phyloP scores from a whole-genome alignment of 805 yeast species.

The Kluyveromyces aestuarii region DNA sequence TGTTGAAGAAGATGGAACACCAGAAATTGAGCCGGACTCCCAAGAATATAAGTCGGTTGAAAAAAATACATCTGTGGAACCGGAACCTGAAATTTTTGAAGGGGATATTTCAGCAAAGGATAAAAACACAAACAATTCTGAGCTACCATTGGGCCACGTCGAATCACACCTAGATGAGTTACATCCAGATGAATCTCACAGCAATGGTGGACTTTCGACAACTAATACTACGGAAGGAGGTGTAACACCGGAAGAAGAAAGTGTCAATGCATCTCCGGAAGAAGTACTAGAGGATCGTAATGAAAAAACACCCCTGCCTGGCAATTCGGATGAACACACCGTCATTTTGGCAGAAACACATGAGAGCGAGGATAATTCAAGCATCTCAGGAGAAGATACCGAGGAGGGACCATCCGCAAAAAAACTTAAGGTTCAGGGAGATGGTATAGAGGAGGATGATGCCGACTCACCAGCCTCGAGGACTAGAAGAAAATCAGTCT shows the following conservation, averaged over 20 bases:
- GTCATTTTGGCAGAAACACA: neutral
- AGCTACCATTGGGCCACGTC: too few relatives aligned
- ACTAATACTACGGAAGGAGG: constrained; percentile 5
- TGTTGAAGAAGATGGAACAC: neutral
- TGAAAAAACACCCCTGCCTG: constrained; percentile 12
- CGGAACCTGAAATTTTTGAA: too few relatives aligned
- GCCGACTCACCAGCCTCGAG: constrained; percentile 3
- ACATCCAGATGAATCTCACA: too few relatives aligned
- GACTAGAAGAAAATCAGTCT: constrained; percentile 2
- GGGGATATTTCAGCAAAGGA: too few relatives aligned
- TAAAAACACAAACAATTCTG: too few relatives aligned
- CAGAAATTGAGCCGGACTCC: too few relatives aligned
- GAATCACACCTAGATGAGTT: too few relatives aligned
- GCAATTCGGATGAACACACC: constrained; percentile 2
- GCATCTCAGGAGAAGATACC: constrained; percentile 15
- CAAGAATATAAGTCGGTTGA: too few relatives aligned
- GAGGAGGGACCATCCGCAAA: constrained; percentile 5
- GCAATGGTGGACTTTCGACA: neutral
- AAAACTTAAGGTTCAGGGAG: constrained; percentile 1
- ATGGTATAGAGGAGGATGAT: neutral
- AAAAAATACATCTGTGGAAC: too few relatives aligned
- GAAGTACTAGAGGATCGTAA: constrained; percentile 9
- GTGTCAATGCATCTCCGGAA: neutral
- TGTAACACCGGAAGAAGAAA: constrained; percentile 6
- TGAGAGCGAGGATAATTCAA: neutral